These are phyloP conservation scores for Daedaleopsis sinensis DNA, from an alignment of 768 basidiomycete species.

Conservation along the genomic window DNA sequence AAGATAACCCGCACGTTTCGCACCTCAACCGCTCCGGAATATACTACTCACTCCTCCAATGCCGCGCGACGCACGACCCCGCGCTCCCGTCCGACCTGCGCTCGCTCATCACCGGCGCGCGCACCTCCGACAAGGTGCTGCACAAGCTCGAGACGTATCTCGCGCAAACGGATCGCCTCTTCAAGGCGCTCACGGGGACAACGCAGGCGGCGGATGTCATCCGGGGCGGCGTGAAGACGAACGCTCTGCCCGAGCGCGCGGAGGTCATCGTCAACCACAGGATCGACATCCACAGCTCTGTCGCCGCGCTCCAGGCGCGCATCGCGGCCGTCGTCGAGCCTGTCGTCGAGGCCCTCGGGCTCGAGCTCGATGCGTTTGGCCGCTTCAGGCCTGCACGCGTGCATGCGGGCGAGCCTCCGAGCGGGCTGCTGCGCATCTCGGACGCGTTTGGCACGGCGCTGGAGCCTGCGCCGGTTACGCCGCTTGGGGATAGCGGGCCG, in stretches of 20 bases:
- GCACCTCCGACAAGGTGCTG: slow-evolving; percentile 53
- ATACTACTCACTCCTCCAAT: slow-evolving; percentile 62
- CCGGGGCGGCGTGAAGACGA: slow-evolving; percentile 41
- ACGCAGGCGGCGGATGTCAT: slow-evolving; percentile 79
- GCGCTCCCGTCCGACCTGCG: slow-evolving; percentile 52
- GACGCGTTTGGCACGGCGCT: slow-evolving; percentile 52
- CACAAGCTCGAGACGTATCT: slow-evolving; percentile 51
- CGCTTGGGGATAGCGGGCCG: slow-evolving; percentile 34
- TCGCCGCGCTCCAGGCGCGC: slow-evolving; percentile 23
- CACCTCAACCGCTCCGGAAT: slow-evolving; percentile 59
- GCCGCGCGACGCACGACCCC: slow-evolving; percentile 64
- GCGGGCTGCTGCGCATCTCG: slow-evolving; percentile 48
- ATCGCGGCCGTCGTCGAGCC: slow-evolving; percentile 40
- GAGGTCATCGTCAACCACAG: slow-evolving; percentile 75
- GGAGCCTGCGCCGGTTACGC: slow-evolving; percentile 72
- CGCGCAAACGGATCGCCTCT: slow-evolving; percentile 33
- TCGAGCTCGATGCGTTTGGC: slow-evolving; percentile 64
- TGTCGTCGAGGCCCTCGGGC: slow-evolving; percentile 55
- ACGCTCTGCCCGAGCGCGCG: slow-evolving; percentile 78
- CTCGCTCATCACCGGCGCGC: slow-evolving; percentile 48
- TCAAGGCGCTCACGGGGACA: slow-evolving; percentile 58
- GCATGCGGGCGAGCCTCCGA: slow-evolving; percentile 14
- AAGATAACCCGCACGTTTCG: slow-evolving; percentile 60
- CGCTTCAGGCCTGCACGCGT: slow-evolving; percentile 34
- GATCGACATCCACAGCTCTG: slow-evolving; percentile 42